These are phyloP conservation scores for Amaranthus hypochondriacus DNA, from an alignment of 148 eudicot species.

Conservation along the genomic window DNA sequence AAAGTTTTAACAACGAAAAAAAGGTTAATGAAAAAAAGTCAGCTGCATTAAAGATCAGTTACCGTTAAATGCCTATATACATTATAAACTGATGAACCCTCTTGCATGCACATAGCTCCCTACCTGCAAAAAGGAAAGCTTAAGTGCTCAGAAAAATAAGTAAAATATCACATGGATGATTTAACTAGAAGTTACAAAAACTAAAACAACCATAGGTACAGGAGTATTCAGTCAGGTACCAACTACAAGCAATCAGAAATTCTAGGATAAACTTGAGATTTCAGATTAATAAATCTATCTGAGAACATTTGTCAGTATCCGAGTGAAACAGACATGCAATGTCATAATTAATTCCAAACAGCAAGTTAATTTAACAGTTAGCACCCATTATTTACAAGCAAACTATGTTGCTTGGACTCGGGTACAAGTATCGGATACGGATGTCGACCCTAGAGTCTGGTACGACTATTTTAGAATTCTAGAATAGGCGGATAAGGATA, in stretches of 20 bases:
- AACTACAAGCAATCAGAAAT: neutral
- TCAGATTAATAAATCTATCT: too few relatives aligned
- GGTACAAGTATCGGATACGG: too few relatives aligned
- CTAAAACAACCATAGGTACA: neutral
- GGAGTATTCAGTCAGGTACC: neutral
- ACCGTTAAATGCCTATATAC: conserved; percentile 77
- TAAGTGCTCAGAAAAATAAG: neutral
- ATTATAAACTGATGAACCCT: conserved; percentile 73
- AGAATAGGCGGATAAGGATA: too few relatives aligned
- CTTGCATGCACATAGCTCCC: conserved; percentile 89
- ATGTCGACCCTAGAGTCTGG: too few relatives aligned
- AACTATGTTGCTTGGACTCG: too few relatives aligned
- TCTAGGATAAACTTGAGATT: neutral
- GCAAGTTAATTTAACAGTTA: too few relatives aligned
- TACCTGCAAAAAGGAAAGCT: conserved; percentile 40
- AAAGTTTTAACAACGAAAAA: neutral
- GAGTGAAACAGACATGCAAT: too few relatives aligned
- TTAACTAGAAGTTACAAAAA: neutral
- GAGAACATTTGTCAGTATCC: too few relatives aligned
- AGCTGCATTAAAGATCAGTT: conserved; percentile 11
- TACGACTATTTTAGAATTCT: too few relatives aligned
- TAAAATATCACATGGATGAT: too few relatives aligned
- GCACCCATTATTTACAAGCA: too few relatives aligned
- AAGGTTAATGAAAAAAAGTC: neutral
- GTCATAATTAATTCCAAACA: too few relatives aligned